Evolutionary conservation across 2,329 filamentous ascomycete species (phyloP), one percentile per base, ranked within the genome.

Genomic region (Exophiala mesophila): DNA sequence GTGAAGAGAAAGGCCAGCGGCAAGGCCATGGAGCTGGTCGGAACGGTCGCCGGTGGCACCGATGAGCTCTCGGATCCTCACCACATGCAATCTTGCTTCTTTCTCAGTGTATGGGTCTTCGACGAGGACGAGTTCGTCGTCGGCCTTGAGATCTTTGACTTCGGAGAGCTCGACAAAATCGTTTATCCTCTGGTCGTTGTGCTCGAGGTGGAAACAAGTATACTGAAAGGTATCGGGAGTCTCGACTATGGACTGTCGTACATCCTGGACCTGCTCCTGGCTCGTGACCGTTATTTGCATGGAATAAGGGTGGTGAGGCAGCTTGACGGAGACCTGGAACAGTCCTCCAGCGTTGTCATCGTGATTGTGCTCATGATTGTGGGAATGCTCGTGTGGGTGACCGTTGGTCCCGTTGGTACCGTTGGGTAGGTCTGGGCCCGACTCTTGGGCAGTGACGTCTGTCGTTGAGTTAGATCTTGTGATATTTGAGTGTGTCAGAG

Each of bases 51-150:
- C 88, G 30, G 90, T 82, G 56, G 90, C 90, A 36, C 92, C 92
- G 56, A 98, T 88, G 53, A 98, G 76, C 62, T 98, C 92, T 51
- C 92, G 78, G 49, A 95, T 83, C 54, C 92, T 78, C 39, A 98
- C 80, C 52, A 97, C 72, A 67, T 98, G 92, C 73, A 98, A 85
- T 53, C 94, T 83, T 20, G 92, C 90, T 69, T 98, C 92, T 71
- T 95, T 97, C 71, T 98, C 92, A 31, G 88, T 98, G 66, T 98
- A 98, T 33, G 94, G 87, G 61, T 98, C 92, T 67, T 96, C 85
- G 41, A 96, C 80, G 56, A 98, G 70, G 40, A 76, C 77, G 45
- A 96, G 76, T 58, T 89, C 84, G 24, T 89, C 85, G 50, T 88
- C 82, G 23, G 83, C 68, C 39, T 79, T 78, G 41, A 98, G 77